Base-by-base conservation (phyloP, 306 rosid species). In the Inga laurina region DNA sequence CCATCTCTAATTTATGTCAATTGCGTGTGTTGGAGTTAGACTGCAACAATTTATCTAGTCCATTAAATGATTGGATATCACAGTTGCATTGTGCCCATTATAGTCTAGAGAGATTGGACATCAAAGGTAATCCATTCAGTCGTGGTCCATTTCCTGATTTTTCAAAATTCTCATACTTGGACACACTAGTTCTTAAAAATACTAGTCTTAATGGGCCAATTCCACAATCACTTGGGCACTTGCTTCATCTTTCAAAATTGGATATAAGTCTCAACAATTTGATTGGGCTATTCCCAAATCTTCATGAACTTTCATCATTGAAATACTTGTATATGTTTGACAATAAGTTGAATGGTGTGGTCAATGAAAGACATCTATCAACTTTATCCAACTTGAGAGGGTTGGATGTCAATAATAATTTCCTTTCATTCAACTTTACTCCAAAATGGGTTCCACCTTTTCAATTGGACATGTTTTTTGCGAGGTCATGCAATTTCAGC, bases 301-400 rank as follows among this genome's bases (percentile, higher is more conserved):
- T 37, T 37, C 7, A 5, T 37, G 1, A 37, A 37, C 41, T 37
- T 37, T 0, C 7, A 37, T 37, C 7, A 0, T 1, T 37, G 1
- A 1, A 37, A 37, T 0, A 37, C 0, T 37, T 37, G 0, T 4
- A 4, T 4, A 37, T 37, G 7, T 5, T 0, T 37, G 0, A 37
- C 41, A 37, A 37, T 37, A 37, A 37, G 41, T 37, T 37, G 41
- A 37, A 37, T 37, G 41, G 41, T 37, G 22, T 16, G 22, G 61
- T 52, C 22, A 18, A 52, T 52, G 61, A 52, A 52, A 24, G 19
- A 52, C 61, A 52, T 16, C 3, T 52, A 0, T 52, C 61, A 18
- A 18, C 61, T 52, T 52, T 18, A 18, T 18, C 61, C 61, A 19
- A 18, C 22, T 52, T 52, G 61, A 1, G 0, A 52, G 2, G 0